A percentile compares a stretch with the other conserved stretches of the same genome.
phyloP scores from a whole-genome alignment of 495 filamentous ascomycete species.

The Melanomma pulvis-pyrius region DNA sequence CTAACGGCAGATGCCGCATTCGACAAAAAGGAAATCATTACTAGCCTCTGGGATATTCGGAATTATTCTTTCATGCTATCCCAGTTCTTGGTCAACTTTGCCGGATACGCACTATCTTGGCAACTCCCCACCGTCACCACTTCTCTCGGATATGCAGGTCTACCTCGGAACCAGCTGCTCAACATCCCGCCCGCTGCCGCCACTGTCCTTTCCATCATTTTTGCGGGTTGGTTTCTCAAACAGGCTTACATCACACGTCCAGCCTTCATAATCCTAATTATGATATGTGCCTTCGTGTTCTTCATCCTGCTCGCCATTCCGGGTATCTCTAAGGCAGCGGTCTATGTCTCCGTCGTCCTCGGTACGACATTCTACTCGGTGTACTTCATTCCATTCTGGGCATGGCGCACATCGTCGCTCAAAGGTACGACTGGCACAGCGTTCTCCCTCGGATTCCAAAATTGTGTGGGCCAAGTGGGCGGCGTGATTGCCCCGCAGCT shows the following conservation, averaged over 20 bases:
- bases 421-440: constrained; percentile 44
- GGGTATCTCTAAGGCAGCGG: constrained; percentile 28
- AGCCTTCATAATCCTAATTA: constrained; percentile 35
- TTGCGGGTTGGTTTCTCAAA: constrained; percentile 30
- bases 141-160: constrained; percentile 42
- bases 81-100: constrained; percentile 43
- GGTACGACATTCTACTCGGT: constrained; percentile 28
- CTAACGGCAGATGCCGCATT: constrained; percentile 45
- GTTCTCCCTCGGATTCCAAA: constrained; percentile 44
- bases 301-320: constrained; percentile 38
- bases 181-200: constrained; percentile 43
- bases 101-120: constrained; percentile 42
- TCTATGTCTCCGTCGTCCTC: constrained; percentile 42
- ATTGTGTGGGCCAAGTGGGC: constrained; percentile 45
- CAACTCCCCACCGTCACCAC: constrained; percentile 44
- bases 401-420: constrained; percentile 43
- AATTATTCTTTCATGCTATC: constrained; percentile 45
- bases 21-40: constrained; percentile 45
- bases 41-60: constrained; percentile 41
- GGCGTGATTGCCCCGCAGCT: constrained; percentile 45
- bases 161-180: constrained; percentile 44
- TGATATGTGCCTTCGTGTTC: constrained; percentile 29
- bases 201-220: constrained; percentile 38
- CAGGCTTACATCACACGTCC: constrained; percentile 29
- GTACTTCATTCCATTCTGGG: constrained; percentile 46